phyloP scores from a whole-genome alignment of 2,329 filamentous ascomycete genomes.

The Colletotrichum karsti region DNA sequence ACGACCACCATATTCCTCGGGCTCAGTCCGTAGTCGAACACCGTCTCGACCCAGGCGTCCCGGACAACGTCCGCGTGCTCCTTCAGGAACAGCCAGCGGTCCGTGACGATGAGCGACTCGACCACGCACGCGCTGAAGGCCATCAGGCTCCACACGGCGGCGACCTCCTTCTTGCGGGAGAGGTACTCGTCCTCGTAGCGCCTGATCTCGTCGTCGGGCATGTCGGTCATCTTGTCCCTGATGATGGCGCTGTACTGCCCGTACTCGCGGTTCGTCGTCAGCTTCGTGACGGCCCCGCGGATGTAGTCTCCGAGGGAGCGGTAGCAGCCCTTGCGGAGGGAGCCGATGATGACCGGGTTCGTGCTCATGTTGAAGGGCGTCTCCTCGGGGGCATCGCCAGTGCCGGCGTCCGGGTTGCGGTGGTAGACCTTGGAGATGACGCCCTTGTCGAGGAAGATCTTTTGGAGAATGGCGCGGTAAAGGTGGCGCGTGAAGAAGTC shows the following conservation, averaged over 20 bases:
- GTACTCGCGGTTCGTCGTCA: constrained; percentile 67
- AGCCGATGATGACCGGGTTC: constrained; percentile 86
- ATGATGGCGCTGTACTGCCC: constrained; percentile 69
- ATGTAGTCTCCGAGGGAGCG: constrained; percentile 79
- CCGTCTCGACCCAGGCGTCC: constrained; percentile 89
- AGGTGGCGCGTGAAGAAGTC: constrained; percentile 93
- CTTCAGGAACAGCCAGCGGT: constrained; percentile 86
- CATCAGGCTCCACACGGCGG: constrained; percentile 93
- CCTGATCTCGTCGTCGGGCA: constrained; percentile 80
- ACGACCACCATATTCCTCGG: constrained; percentile 94
- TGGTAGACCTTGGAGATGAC: constrained; percentile 72
- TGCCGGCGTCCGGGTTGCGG: constrained; percentile 38
- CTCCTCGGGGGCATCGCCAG: constrained; percentile 31
- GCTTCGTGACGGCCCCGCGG: constrained; percentile 80
- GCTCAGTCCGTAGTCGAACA: constrained; percentile 88
- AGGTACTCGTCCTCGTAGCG: constrained; percentile 73
- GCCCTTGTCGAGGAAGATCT: constrained; percentile 87
- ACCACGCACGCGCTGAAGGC: constrained; percentile 91
- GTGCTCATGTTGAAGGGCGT: constrained; percentile 67
- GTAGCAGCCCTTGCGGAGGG: constrained; percentile 83
- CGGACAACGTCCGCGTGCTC: constrained; percentile 78
- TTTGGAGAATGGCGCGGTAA: constrained; percentile 89
- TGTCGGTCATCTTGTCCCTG: constrained; percentile 67
- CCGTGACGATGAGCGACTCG: constrained; percentile 88
- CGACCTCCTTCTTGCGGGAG: constrained; percentile 80